A percentile compares a stretch with the other conserved stretches of the same genome.
Conservation (phyloP, 768 basidiomycete genomes). For the Mycena galericulata region DNA sequence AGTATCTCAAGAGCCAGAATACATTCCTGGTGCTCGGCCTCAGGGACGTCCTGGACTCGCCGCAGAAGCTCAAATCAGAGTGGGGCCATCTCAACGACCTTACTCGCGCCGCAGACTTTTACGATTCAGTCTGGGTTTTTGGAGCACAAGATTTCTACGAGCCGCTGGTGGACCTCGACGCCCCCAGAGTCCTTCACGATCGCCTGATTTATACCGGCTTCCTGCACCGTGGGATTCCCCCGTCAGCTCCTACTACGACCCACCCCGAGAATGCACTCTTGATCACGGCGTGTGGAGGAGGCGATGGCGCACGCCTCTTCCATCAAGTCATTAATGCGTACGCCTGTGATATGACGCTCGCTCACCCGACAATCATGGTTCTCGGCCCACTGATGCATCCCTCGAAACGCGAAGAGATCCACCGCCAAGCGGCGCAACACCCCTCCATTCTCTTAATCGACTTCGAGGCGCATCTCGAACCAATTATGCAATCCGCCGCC, state of each 20-base stretch:
- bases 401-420: conserved; percentile 13
- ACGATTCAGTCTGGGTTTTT: conserved; percentile 25
- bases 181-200: conserved; percentile 11
- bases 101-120: conserved; percentile 16
- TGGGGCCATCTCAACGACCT: conserved; percentile 24
- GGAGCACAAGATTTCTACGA: conserved; percentile 18
- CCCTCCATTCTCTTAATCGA: conserved; percentile 5
- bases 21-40: conserved; percentile 15
- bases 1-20: conserved; percentile 20
- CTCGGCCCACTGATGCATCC: conserved; percentile 21
- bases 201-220: conserved; percentile 20
- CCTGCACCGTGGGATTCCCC: conserved; percentile 8
- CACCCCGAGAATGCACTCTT: conserved; percentile 10
- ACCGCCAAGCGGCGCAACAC: conserved; percentile 6
- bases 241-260: not conserved
- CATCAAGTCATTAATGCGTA: conserved; percentile 21
- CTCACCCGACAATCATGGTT: conserved; percentile 8
- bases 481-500: conserved; percentile 16
- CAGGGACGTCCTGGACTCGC: conserved; percentile 22
- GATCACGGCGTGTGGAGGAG: conserved; percentile 20
- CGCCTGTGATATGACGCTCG: conserved; percentile 10
- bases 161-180: conserved; percentile 16
- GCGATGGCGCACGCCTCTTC: conserved; percentile 16
- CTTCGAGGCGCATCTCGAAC: conserved; percentile 20
- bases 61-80: conserved; percentile 14